Conservation (phyloP, 2,329 filamentous ascomycete genomes). For the Monilinia laxa region DNA sequence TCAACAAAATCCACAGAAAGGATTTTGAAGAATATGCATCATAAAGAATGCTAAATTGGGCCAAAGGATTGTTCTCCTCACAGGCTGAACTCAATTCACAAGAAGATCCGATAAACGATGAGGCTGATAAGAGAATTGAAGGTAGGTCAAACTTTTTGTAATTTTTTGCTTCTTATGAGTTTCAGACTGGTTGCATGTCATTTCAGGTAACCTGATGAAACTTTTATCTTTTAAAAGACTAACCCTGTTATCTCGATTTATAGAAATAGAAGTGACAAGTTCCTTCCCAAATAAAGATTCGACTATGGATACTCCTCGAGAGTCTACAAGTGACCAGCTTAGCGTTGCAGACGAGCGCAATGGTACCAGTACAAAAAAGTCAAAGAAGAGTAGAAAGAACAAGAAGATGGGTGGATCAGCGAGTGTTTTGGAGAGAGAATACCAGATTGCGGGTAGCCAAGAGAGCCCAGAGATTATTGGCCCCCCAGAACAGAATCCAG, state of each 20-base stretch:
- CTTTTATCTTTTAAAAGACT: neutral
- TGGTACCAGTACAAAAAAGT: neutral
- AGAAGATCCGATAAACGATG: neutral
- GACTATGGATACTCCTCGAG: neutral
- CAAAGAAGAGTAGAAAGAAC: slow-evolving; percentile 14
- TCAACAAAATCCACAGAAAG: slow-evolving; percentile 7
- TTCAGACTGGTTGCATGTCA: neutral
- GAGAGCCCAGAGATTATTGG: neutral
- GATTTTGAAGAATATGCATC: neutral
- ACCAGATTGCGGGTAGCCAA: neutral
- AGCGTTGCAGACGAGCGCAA: neutral
- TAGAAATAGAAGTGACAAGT: neutral
- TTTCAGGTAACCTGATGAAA: neutral
- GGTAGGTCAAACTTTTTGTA: slow-evolving; percentile 5
- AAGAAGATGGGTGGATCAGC: slow-evolving; percentile 12
- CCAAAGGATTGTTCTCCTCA: slow-evolving; percentile 16
- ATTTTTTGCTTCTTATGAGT: slow-evolving; percentile 4
- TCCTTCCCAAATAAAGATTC: neutral
- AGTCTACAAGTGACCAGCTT: neutral
- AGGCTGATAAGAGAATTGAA: slow-evolving; percentile 19
- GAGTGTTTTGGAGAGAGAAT: slow-evolving; percentile 17
- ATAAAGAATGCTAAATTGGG: slow-evolving; percentile 4
- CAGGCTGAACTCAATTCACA: neutral
- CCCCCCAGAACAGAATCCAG: neutral
- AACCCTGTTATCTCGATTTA: neutral